Base-by-base conservation (phyloP, 176 grass and related monocot species). In the Aegilops tauschii region DNA sequence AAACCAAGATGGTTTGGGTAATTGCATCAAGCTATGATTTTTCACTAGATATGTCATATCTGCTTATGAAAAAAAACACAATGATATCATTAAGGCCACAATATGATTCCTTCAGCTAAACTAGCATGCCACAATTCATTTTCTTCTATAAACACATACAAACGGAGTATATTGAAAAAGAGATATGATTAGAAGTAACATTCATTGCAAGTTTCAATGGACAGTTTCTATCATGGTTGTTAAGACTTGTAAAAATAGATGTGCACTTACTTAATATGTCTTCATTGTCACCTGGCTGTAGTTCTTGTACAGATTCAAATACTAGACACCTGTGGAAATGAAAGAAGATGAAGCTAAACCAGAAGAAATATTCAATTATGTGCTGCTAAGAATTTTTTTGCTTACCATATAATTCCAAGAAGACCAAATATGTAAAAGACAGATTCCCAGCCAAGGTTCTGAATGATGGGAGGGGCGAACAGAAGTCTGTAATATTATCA, bases 351-450 rank as follows among this genome's bases (percentile, higher is more conserved):
- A 81, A 72, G 76, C 36, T 82, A 49, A 76, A 79, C 25, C 25
- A 73, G 69, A 81, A 84, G 18, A 94, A 78, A 79, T 44, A 78
- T 62, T 83, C 40, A 71, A 20, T 54, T 69, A n/a, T 21, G 36
- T 45, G 21, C 18, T 61, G 73, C 18, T 16, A 69, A 71, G 18
- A 87, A 67, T 65, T 84, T 50, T 61, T 90, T 58, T 85, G 69
- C 93, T 89, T 86, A 98, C 96, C 96, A 98, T 83, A 94, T 83
- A 90, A 98, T 86, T 86, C 96, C 96, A 86, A 98, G 79, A 89
- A 98, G 81, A 37, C 93, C 92, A 95, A 98, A 98, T 84, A 88
- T 86, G 87, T 94, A 98, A 71, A 98, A 98, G 50, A 98, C 93
- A 7, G 96, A 96, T 74, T 98, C 93, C 96, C 96, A 98, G 37